Evolutionary conservation across 208 protist genomes (phyloP).

Genomic region (Trypanosoma conorhini): DNA sequence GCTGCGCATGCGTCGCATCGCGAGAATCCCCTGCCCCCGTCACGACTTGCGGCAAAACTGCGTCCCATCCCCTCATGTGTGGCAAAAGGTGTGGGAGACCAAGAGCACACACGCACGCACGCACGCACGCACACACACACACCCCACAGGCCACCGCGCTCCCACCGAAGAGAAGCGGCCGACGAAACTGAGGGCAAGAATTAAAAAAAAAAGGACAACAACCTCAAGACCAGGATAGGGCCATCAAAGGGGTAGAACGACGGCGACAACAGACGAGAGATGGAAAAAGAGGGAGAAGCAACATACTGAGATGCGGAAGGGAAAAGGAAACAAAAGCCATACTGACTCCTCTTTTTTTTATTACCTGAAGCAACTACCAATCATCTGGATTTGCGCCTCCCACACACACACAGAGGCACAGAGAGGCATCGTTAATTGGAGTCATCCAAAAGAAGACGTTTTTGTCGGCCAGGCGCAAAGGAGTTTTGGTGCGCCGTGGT

Average conservation of each 20-base stretch:
- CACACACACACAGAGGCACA: too few relatives aligned
- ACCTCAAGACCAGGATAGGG: neutral
- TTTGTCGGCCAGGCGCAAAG: neutral
- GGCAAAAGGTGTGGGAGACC: neutral
- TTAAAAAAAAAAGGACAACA: conserved; percentile 11
- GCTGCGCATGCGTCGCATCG: neutral
- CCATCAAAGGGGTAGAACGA: neutral
- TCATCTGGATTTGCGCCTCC: too few relatives aligned
- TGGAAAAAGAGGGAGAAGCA: conserved; percentile 1
- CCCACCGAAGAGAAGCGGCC: too few relatives aligned
- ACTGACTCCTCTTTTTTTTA: too few relatives aligned
- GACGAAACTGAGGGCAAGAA: neutral
- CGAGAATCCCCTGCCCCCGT: neutral
- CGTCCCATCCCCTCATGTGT: conserved; percentile 23
- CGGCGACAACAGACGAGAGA: neutral
- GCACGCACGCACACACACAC: neutral
- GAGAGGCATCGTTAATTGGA: conserved; percentile 8
- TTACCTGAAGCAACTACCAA: too few relatives aligned
- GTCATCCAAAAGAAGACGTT: conserved; percentile 23
- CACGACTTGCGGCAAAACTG: neutral
- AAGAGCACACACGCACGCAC: neutral
- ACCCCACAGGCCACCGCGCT: neutral
- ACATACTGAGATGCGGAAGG: neutral
- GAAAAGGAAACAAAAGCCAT: conserved; percentile 8
- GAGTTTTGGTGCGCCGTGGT: neutral